Conservation (phyloP, 805 yeast genomes). For the Candida awuae region DNA sequence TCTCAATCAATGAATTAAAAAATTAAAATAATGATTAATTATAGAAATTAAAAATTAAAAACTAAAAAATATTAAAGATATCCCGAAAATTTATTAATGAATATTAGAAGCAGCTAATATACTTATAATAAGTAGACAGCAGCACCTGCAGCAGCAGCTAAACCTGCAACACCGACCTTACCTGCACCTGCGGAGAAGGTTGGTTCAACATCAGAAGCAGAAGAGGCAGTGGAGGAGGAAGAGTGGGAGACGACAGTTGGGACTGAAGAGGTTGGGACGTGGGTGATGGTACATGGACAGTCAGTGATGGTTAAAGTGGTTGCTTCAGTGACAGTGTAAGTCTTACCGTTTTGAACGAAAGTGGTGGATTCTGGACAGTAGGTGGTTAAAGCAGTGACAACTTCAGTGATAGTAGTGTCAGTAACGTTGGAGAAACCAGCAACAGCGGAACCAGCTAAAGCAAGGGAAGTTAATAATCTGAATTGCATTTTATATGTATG, state of each 20-base stretch:
- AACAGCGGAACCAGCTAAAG: conserved; percentile 34
- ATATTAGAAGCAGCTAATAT: conserved; percentile 1
- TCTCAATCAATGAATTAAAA: too few relatives aligned
- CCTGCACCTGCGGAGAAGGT: conserved; percentile 26
- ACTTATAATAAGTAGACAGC: conserved; percentile 35
- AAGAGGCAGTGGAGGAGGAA: conserved; percentile 12
- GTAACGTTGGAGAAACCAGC: conserved; percentile 40
- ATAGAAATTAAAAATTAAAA: too few relatives aligned
- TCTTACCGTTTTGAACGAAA: conserved; percentile 53
- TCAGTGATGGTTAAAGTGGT: conserved; percentile 82
- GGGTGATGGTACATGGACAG: conserved; percentile 67
- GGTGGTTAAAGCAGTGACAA: conserved; percentile 67
- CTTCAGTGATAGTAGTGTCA: conserved; percentile 45
- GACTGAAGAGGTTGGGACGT: conserved; percentile 21
- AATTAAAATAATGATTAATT: too few relatives aligned
- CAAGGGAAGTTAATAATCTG: conserved; percentile 28
- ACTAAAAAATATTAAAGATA: too few relatives aligned
- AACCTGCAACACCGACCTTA: conserved; percentile 33
- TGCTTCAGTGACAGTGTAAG: conserved; percentile 69
- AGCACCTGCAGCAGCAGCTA: conserved; percentile 32
- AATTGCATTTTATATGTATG: conserved; percentile 29
- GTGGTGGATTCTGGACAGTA: conserved; percentile 77
- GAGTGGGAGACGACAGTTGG: too few relatives aligned
- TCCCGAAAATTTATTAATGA: conserved; percentile 1
- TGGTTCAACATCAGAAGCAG: conserved; percentile 17